Evolutionary conservation across 2,329 filamentous ascomycete species (phyloP).

Genomic region (Cryphonectria nitschkei): DNA sequence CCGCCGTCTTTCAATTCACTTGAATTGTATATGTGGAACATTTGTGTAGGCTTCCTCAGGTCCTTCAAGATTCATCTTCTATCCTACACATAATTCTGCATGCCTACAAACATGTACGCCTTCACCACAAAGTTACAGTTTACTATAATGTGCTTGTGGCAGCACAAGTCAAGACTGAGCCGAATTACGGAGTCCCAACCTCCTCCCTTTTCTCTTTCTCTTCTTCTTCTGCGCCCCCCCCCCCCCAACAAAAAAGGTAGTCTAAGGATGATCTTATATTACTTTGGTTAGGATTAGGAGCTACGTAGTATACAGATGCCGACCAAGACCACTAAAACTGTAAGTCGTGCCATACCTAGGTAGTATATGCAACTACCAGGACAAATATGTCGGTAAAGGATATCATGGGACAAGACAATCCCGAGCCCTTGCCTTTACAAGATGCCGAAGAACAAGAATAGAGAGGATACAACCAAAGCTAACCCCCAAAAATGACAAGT

Average conservation of each 20-base stretch:
- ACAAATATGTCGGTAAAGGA: neutral
- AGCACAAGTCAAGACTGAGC: neutral
- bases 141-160: neutral
- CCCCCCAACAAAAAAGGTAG: neutral
- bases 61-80: neutral
- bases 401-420: neutral
- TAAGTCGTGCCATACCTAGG: neutral
- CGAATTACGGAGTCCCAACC: neutral
- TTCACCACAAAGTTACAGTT: neutral
- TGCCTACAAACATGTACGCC: neutral
- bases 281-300: neutral
- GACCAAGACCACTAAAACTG: neutral
- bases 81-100: neutral
- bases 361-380: neutral
- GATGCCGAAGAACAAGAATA: no score
- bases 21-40: neutral
- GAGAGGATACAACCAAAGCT: no score
- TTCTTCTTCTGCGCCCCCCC: neutral
- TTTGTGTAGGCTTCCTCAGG: neutral
- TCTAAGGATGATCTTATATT: neutral
- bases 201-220: neutral
- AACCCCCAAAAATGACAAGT: neutral
- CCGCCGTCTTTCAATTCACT: neutral
- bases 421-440: neutral
- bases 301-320: neutral